phyloP scores from a whole-genome alignment of 306 rosid species.

The Cyclanthera cordifolia region DNA sequence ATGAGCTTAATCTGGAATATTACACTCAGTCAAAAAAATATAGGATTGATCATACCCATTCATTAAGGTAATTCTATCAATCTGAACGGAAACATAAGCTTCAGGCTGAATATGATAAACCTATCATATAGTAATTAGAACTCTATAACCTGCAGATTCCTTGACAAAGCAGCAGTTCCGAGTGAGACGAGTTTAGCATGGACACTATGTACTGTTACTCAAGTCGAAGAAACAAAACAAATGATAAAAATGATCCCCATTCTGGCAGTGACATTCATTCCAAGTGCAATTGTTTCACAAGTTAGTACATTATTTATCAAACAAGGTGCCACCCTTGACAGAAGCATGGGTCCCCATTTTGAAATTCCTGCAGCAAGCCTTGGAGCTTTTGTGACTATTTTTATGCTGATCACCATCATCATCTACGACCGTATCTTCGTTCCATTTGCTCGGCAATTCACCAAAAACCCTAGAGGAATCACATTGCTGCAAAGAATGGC shows the following conservation, averaged over 20 bases:
- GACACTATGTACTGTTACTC: conserved; percentile 62
- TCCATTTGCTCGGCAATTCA: conserved; percentile 34
- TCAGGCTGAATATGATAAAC: not conserved
- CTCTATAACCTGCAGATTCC: conserved; percentile 38
- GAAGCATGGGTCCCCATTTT: conserved; percentile 47
- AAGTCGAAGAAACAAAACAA: conserved; percentile 86
- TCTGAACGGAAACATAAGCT: not conserved
- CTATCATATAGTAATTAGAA: not conserved
- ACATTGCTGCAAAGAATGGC: conserved; percentile 72
- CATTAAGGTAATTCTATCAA: conserved; percentile 34
- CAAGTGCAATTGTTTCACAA: conserved; percentile 39
- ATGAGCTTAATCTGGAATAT: conserved; percentile 46
- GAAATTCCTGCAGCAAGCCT: conserved; percentile 53
- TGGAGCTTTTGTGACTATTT: conserved; percentile 34
- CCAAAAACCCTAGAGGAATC: conserved; percentile 73
- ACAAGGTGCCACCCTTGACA: conserved; percentile 54
- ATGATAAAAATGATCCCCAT: conserved; percentile 65
- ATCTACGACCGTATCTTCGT: conserved; percentile 50
- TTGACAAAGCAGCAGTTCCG: conserved; percentile 54
- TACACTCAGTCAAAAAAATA: conserved; percentile 22
- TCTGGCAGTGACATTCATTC: conserved; percentile 41
- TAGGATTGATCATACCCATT: conserved; percentile 38
- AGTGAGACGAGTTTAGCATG: conserved; percentile 33
- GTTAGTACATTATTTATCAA: conserved; percentile 41
- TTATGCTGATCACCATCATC: conserved; percentile 45